Conservation (phyloP, 208 protist species). For the Acanthamoeba divionensis region DNA sequence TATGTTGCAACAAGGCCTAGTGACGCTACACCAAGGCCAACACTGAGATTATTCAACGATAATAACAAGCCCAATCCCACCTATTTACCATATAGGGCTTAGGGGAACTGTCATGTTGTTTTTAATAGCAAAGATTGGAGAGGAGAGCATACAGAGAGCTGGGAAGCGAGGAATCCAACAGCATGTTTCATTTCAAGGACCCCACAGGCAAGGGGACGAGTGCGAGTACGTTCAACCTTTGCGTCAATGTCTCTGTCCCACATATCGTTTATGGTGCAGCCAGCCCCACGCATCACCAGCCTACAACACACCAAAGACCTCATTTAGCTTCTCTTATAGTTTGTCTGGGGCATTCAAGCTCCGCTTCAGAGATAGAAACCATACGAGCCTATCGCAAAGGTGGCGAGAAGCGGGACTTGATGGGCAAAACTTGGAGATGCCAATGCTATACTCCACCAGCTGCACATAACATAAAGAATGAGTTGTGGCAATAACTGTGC, state of each 20-base stretch:
- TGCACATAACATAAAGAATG: not conserved
- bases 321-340: not conserved
- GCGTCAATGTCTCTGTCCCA: conserved; percentile 82
- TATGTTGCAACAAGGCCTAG: conserved; percentile 80
- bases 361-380: not conserved
- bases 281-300: conserved; percentile 84
- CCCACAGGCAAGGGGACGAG: conserved; percentile 78
- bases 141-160: conserved; percentile 70
- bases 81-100: too few relatives aligned
- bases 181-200: conserved; percentile 61
- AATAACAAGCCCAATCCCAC: not conserved
- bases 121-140: conserved; percentile 55
- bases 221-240: conserved; percentile 55
- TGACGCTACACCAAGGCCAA: conserved; percentile 69
- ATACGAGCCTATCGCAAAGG: conserved; percentile 49
- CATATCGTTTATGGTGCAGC: conserved; percentile 88
- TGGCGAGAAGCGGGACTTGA: conserved; percentile 57
- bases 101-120: too few relatives aligned
- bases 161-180: conserved; percentile 68
- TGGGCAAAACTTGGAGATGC: not conserved
- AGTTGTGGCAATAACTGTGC: not conserved
- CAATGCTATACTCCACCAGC: conserved; percentile 68
- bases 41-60: conserved; percentile 31
- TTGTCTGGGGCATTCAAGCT: not conserved
- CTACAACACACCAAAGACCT: conserved; percentile 65